Percentiles rank a stretch among this genome's conserved stretches.
Conservation (phyloP, 2,329 filamentous ascomycete genomes). For the Aspergillus sp. region DNA sequence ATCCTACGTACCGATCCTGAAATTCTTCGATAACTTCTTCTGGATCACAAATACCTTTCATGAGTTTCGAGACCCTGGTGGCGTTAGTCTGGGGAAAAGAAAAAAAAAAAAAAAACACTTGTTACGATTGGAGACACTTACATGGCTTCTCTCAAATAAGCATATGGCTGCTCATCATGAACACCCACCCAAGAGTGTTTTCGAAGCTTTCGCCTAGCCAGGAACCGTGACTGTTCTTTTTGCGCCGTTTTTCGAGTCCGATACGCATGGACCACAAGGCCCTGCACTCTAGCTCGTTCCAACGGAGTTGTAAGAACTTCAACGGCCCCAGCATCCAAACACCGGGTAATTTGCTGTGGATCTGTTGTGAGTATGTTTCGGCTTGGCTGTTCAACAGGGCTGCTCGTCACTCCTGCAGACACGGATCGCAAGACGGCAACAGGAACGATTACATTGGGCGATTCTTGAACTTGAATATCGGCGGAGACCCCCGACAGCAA, state of each 20-base stretch:
- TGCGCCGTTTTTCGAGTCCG: slow-evolving; percentile 71
- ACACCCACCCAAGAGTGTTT: slow-evolving; percentile 92
- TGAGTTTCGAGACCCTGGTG: slow-evolving; percentile 68
- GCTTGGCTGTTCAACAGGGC: not conserved
- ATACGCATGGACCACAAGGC: slow-evolving; percentile 78
- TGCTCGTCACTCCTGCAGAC: slow-evolving; percentile 11
- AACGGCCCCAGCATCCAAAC: slow-evolving; percentile 77
- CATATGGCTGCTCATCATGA: slow-evolving; percentile 77
- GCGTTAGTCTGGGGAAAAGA: not conserved
- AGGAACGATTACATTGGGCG: slow-evolving; percentile 46
- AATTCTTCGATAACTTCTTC: slow-evolving; percentile 58
- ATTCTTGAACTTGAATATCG: slow-evolving; percentile 47
- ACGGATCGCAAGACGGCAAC: slow-evolving; percentile 41
- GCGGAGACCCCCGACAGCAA: slow-evolving; percentile 45
- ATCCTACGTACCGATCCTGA: slow-evolving; percentile 51
- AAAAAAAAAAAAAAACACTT: slow-evolving; percentile 2
- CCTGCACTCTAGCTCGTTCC: slow-evolving; percentile 66
- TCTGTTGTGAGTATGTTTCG: slow-evolving; percentile 38
- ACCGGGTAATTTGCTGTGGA: slow-evolving; percentile 59
- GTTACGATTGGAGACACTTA: slow-evolving; percentile 25
- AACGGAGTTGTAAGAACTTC: slow-evolving; percentile 82
- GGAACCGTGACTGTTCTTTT: slow-evolving; percentile 65
- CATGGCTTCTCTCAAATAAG: slow-evolving; percentile 88
- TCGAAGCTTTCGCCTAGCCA: slow-evolving; percentile 68
- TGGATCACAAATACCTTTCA: slow-evolving; percentile 80